Conservation (phyloP, 768 basidiomycete genomes). For the Phaffia tasmanica region DNA sequence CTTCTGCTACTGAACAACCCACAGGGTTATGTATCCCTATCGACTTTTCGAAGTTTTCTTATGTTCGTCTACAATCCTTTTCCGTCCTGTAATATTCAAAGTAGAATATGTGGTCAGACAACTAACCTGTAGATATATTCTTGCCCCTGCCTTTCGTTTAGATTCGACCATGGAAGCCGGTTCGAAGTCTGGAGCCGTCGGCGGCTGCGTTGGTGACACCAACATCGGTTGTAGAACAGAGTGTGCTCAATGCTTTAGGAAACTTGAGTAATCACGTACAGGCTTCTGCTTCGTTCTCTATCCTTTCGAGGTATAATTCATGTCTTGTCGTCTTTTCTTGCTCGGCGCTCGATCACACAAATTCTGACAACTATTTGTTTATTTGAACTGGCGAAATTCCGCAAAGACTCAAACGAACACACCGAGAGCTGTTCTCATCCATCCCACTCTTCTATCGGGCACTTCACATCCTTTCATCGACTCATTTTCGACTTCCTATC, state of each 20-base stretch:
- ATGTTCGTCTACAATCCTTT: conserved; percentile 45
- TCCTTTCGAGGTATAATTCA: conserved; percentile 53
- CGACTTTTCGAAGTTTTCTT: conserved; percentile 68
- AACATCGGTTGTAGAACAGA: conserved; percentile 58
- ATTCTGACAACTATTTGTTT: not conserved
- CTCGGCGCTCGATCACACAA: too few species aligned
- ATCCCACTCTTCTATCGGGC: conserved; percentile 71
- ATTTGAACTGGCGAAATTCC: not conserved
- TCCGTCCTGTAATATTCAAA: conserved; percentile 7
- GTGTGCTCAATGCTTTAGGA: conserved; percentile 77
- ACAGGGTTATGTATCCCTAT: conserved; percentile 84
- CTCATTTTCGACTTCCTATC: conserved; percentile 82
- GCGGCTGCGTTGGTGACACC: conserved; percentile 48
- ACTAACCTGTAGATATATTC: too few species aligned
- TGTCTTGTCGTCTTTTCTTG: not conserved
- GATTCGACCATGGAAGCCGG: conserved; percentile 21
- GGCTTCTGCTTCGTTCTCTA: conserved; percentile 83
- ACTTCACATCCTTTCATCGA: conserved; percentile 73
- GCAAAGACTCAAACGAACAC: conserved; percentile 21
- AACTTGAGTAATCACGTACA: conserved; percentile 93
- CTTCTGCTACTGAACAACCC: conserved; percentile 70
- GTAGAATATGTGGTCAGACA: too few species aligned
- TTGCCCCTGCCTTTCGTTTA: too few species aligned
- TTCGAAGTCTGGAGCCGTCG: conserved; percentile 41
- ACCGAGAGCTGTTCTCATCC: conserved; percentile 60